These are phyloP conservation scores for Emmonsia crescens DNA, from an alignment of 2,329 filamentous ascomycete species.

Conservation along the genomic window DNA sequence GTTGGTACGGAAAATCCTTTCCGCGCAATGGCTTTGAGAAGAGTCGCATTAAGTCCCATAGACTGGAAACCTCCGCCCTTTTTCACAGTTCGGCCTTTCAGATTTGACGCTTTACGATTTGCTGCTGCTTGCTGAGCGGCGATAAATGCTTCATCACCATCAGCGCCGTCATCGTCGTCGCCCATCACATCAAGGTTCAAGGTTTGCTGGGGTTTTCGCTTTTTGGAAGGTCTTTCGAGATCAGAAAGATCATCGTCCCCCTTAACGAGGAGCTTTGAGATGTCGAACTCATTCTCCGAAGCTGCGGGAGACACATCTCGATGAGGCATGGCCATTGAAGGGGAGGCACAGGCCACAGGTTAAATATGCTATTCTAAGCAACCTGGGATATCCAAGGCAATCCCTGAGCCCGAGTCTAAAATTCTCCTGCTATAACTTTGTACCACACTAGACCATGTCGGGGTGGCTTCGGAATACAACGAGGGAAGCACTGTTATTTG, in stretches of 20 bases:
- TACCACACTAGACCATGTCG: neutral
- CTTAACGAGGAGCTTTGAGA: slow-evolving; percentile 65
- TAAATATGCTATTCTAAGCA: neutral
- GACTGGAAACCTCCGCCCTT: slow-evolving; percentile 95
- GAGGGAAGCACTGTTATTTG: neutral
- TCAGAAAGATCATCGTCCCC: slow-evolving; percentile 45
- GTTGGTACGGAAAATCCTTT: slow-evolving; percentile 96
- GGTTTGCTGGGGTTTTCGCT: slow-evolving; percentile 24
- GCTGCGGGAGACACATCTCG: slow-evolving; percentile 67
- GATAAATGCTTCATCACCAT: slow-evolving; percentile 77
- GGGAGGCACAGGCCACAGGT: neutral
- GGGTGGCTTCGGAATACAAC: neutral
- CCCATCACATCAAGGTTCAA: slow-evolving; percentile 44
- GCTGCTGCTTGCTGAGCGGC: slow-evolving; percentile 75
- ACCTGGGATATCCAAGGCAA: neutral
- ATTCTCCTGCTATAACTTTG: neutral
- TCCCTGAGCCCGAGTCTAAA: neutral
- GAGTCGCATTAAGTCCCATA: slow-evolving; percentile 73
- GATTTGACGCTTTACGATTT: slow-evolving; percentile 71
- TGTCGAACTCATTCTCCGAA: slow-evolving; percentile 88
- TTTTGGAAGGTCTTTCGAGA: slow-evolving; percentile 25
- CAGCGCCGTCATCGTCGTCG: slow-evolving; percentile 47
- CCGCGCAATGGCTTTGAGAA: slow-evolving; percentile 80
- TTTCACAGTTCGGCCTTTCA: slow-evolving; percentile 78
- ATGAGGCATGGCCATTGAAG: slow-evolving; percentile 47